phyloP scores from a whole-genome alignment of 2,329 filamentous ascomycete species.

The Cladophialophora exuberans region DNA sequence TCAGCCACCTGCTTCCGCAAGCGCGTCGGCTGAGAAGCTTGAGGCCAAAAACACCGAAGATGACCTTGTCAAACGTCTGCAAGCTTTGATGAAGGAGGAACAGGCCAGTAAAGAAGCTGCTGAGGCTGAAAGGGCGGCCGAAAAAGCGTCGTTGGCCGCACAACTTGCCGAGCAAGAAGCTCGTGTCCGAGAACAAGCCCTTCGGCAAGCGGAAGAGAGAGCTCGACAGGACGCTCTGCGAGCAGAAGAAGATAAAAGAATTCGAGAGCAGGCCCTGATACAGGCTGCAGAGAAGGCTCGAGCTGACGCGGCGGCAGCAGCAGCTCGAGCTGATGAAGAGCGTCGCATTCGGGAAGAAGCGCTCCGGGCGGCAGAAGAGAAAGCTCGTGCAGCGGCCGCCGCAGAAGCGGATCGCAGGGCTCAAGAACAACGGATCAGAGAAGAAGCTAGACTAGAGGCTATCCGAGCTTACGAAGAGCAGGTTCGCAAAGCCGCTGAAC shows the following conservation, averaged over 20 bases:
- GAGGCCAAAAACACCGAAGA: slow-evolving; percentile 58
- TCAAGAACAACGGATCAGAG: slow-evolving; percentile 39
- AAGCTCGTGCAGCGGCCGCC: slow-evolving; percentile 31
- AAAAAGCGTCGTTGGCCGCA: slow-evolving; percentile 56
- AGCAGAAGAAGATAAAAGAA: slow-evolving; percentile 38
- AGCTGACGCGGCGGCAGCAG: slow-evolving; percentile 55
- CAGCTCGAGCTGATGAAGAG: slow-evolving; percentile 40
- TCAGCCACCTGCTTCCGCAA: slow-evolving; percentile 40
- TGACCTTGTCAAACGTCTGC: slow-evolving; percentile 61
- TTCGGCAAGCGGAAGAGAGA: slow-evolving; percentile 28
- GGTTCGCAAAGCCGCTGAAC: slow-evolving; percentile 27
- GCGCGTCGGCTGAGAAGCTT: slow-evolving; percentile 35
- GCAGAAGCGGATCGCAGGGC: slow-evolving; percentile 47
- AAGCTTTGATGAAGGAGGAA: slow-evolving; percentile 54
- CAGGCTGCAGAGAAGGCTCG: slow-evolving; percentile 30
- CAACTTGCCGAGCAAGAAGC: slow-evolving; percentile 39
- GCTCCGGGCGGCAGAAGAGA: slow-evolving; percentile 28
- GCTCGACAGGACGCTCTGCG: slow-evolving; percentile 37
- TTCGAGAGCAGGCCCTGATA: slow-evolving; percentile 37
- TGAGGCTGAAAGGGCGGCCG: slow-evolving; percentile 38
- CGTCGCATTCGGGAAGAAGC: slow-evolving; percentile 39
- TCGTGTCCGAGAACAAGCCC: slow-evolving; percentile 37
- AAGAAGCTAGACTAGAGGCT: slow-evolving; percentile 30
- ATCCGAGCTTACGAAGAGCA: slow-evolving; percentile 30
- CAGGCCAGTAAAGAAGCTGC: slow-evolving; percentile 26